A percentile compares a stretch with the other conserved stretches of the same genome.
These are phyloP conservation scores for Talaromyces sp. DNA, from an alignment of 2,329 filamentous ascomycete genomes.

Conservation along the genomic window DNA sequence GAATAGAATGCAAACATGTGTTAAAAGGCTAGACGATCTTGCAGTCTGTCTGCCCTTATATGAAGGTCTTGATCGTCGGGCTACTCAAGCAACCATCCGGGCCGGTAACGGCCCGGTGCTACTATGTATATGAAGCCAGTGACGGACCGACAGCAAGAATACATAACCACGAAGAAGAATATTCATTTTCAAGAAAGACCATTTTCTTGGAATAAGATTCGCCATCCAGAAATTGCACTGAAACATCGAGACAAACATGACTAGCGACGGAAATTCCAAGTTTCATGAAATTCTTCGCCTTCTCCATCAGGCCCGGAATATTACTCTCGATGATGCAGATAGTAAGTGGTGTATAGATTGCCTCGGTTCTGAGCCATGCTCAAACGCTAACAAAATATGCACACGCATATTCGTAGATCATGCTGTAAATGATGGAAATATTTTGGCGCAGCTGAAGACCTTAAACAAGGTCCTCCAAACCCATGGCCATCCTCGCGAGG, in stretches of 20 bases:
- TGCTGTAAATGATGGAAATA: background rate
- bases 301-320: background rate
- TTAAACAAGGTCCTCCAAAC: constrained; percentile 1
- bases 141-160: background rate
- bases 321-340: background rate
- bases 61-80: background rate
- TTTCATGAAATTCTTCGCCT: background rate
- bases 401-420: background rate
- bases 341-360: background rate
- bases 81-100: background rate
- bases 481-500: constrained; percentile 9
- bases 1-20: background rate
- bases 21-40: background rate
- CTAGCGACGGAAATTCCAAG: background rate
- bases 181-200: background rate
- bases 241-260: background rate
- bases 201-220: no score
- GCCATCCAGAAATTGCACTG: background rate
- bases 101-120: background rate
- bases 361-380: background rate
- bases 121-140: background rate
- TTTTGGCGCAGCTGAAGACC: background rate
- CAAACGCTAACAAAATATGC: background rate
- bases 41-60: background rate
- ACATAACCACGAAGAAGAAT: background rate